phyloP scores from a whole-genome alignment of 2,329 filamentous ascomycete species.

The Incumbomyces lentus region DNA sequence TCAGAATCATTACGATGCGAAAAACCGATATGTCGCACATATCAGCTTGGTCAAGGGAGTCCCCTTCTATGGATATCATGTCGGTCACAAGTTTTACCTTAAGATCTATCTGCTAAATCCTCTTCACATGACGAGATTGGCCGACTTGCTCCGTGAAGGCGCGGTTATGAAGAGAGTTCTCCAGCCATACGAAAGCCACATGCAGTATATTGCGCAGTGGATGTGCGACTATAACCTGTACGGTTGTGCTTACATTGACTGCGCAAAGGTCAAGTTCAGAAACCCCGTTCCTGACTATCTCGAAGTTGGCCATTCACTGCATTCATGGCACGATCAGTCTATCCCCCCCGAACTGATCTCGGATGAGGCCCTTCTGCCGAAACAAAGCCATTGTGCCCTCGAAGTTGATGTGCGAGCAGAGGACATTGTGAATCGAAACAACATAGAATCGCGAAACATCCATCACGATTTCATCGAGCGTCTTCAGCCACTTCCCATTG shows the following conservation, averaged over 20 bases:
- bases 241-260: slow-evolving; percentile 79
- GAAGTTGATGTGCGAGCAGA: slow-evolving; percentile 86
- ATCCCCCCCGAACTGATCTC: slow-evolving; percentile 52
- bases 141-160: slow-evolving; percentile 79
- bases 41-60: slow-evolving; percentile 87
- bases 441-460: slow-evolving; percentile 64
- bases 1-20: slow-evolving; percentile 59
- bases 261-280: slow-evolving; percentile 60
- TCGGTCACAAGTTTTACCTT: slow-evolving; percentile 81
- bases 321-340: slow-evolving; percentile 71
- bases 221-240: slow-evolving; percentile 98
- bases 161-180: slow-evolving; percentile 73
- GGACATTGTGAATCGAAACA: slow-evolving; percentile 71
- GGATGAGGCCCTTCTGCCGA: slow-evolving; percentile 54
- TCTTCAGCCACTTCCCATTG: slow-evolving; percentile 49
- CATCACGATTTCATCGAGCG: slow-evolving; percentile 83
- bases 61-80: slow-evolving; percentile 91
- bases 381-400: slow-evolving; percentile 76
- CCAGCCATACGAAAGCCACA: slow-evolving; percentile 87
- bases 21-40: slow-evolving; percentile 69
- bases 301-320: slow-evolving; percentile 49
- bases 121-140: slow-evolving; percentile 70
- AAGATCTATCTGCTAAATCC: slow-evolving; percentile 95
- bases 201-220: slow-evolving; percentile 89
- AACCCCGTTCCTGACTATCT: slow-evolving; percentile 61